These are phyloP conservation scores for Vitis riparia DNA, from an alignment of 164 flowering plant species.

Conservation along the genomic window DNA sequence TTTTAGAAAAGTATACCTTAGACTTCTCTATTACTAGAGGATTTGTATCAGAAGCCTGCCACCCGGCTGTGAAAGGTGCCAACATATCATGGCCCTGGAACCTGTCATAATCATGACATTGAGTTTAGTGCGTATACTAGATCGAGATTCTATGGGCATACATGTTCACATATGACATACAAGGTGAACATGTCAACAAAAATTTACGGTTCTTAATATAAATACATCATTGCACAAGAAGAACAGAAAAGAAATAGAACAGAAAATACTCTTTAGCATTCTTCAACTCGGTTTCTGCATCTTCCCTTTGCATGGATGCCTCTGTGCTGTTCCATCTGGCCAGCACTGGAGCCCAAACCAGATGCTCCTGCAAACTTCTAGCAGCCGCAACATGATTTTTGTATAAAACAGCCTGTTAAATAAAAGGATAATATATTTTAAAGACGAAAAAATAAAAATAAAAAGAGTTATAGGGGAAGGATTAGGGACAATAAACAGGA, in stretches of 20 bases:
- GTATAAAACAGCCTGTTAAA: conserved; percentile 21
- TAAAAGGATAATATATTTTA: not conserved
- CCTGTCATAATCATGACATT: conserved; percentile 28
- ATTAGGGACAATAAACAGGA: not conserved
- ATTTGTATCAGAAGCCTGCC: conserved; percentile 70
- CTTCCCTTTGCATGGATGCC: conserved; percentile 47
- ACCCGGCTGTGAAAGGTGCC: conserved; percentile 98
- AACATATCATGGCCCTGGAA: conserved; percentile 94
- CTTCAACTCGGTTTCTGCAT: conserved; percentile 17
- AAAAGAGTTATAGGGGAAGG: not conserved
- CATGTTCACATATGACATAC: not conserved
- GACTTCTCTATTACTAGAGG: conserved; percentile 86
- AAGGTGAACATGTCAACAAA: not conserved
- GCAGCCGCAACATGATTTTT: conserved; percentile 31
- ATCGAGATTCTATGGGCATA: not conserved
- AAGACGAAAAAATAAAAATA: not conserved
- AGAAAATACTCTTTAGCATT: conserved; percentile 36
- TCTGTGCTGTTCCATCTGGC: conserved; percentile 44
- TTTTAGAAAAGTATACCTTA: conserved; percentile 49
- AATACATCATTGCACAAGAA: not conserved
- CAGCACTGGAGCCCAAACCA: conserved; percentile 18
- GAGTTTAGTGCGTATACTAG: not conserved
- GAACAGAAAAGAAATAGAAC: not conserved
- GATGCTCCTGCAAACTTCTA: conserved; percentile 30
- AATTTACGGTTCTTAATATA: no score